These are phyloP conservation scores for Excoecaria cochinchinensis DNA, from an alignment of 345 rosid species.

Conservation along the genomic window DNA sequence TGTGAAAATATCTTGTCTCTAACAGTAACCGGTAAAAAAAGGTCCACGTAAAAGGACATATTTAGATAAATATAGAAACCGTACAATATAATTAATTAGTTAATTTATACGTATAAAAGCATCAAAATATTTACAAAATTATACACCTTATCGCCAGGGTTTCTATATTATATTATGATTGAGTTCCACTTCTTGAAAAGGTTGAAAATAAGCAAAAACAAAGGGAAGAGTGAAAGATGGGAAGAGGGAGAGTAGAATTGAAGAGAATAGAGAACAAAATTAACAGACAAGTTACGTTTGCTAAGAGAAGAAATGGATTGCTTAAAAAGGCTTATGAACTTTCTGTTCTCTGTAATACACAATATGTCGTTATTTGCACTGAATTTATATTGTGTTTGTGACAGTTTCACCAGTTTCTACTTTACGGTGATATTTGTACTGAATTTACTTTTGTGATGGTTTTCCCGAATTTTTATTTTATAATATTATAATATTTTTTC, in stretches of 20 bases:
- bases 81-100: neutral
- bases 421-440: no score
- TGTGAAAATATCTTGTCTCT: neutral
- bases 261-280: slow-evolving; percentile 69
- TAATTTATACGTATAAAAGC: neutral
- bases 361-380: no score
- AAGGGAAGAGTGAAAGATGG: slow-evolving; percentile 32
- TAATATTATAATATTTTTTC: no score
- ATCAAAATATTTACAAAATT: neutral
- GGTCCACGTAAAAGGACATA: neutral
- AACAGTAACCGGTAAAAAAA: neutral
- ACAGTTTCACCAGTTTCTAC: no score
- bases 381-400: no score
- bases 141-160: slow-evolving; percentile 18
- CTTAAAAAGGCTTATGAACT: slow-evolving; percentile 68
- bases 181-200: no score
- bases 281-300: slow-evolving; percentile 64
- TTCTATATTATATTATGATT: slow-evolving; percentile 33
- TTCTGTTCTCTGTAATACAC: slow-evolving; percentile 57
- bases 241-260: slow-evolving; percentile 66
- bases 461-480: no score
- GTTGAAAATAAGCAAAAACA: neutral
- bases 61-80: slow-evolving; percentile 1
- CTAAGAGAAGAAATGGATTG: slow-evolving; percentile 68
- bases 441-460: no score